These are phyloP conservation scores for Plantago major DNA, from an alignment of 257 asterid species.

Conservation along the genomic window DNA sequence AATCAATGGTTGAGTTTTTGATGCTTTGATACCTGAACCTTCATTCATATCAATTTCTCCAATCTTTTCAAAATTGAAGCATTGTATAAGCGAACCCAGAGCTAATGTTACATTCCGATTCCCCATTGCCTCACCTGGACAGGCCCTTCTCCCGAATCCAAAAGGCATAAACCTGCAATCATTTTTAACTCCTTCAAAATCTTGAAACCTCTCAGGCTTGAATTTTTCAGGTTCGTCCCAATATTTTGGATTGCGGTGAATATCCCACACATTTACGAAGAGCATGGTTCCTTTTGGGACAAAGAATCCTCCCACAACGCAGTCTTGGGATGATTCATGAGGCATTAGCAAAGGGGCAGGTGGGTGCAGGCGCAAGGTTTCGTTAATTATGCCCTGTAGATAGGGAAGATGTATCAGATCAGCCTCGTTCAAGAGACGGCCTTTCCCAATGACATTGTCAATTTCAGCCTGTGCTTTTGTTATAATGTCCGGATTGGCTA, in stretches of 20 bases:
- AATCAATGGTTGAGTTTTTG: slow-evolving; percentile 16
- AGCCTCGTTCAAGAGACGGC: slow-evolving; percentile 7
- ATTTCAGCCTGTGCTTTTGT: slow-evolving; percentile 16
- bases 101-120: background rate
- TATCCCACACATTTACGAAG: slow-evolving; percentile 13
- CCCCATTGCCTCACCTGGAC: slow-evolving; percentile 16
- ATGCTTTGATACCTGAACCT: slow-evolving; percentile 8
- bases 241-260: background rate
- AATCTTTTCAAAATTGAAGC: slow-evolving; percentile 18
- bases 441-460: slow-evolving; percentile 5
- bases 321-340: slow-evolving; percentile 16
- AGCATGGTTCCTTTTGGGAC: slow-evolving; percentile 21
- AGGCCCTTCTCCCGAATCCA: slow-evolving; percentile 16
- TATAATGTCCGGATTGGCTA: slow-evolving; percentile 7
- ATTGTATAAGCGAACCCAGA: slow-evolving; percentile 19
- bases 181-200: slow-evolving; percentile 1
- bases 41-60: slow-evolving; percentile 16
- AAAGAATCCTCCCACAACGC: slow-evolving; percentile 11
- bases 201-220: slow-evolving; percentile 18
- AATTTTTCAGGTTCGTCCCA: slow-evolving; percentile 1
- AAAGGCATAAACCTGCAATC: slow-evolving; percentile 7
- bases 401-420: slow-evolving; percentile 8
- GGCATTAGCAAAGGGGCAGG: slow-evolving; percentile 8
- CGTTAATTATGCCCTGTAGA: slow-evolving; percentile 15
- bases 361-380: slow-evolving; percentile 20